Evolutionary conservation across 2,329 filamentous ascomycete species (phyloP).

Genomic region (Cladosporium sp.): DNA sequence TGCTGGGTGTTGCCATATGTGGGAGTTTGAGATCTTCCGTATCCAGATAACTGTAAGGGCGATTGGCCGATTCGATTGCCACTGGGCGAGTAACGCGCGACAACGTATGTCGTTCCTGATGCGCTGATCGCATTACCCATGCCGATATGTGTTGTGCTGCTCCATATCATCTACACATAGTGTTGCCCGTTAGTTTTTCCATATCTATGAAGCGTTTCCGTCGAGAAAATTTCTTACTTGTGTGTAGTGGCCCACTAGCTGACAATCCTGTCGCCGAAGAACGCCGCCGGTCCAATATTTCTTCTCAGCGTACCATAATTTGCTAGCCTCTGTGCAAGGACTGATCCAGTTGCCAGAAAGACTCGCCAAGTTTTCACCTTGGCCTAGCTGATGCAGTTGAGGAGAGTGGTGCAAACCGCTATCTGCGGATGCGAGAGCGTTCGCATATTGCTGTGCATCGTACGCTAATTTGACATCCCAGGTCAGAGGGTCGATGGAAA

Average conservation of each 20-base stretch:
- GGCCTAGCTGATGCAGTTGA: neutral
- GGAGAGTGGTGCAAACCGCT: neutral
- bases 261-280: neutral
- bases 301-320: constrained; percentile 4
- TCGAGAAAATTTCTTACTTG: neutral
- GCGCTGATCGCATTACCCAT: constrained; percentile 14
- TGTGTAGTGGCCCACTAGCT: constrained; percentile 4
- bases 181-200: neutral
- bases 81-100: constrained; percentile 15
- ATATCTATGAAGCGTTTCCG: too few relatives aligned
- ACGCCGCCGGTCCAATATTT: neutral
- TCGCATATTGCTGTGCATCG: neutral
- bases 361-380: constrained; percentile 7
- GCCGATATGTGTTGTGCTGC: constrained; percentile 13
- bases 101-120: constrained; percentile 14
- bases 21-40: neutral
- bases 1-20: neutral
- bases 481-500: neutral
- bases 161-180: constrained; percentile 13
- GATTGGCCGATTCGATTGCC: constrained; percentile 7
- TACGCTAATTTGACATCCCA: neutral
- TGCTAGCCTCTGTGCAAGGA: neutral
- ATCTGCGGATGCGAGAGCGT: neutral
- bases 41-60: neutral
- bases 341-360: neutral